phyloP scores from a whole-genome alignment of 805 yeast species.

The Cyberlindnera subsufficiens region DNA sequence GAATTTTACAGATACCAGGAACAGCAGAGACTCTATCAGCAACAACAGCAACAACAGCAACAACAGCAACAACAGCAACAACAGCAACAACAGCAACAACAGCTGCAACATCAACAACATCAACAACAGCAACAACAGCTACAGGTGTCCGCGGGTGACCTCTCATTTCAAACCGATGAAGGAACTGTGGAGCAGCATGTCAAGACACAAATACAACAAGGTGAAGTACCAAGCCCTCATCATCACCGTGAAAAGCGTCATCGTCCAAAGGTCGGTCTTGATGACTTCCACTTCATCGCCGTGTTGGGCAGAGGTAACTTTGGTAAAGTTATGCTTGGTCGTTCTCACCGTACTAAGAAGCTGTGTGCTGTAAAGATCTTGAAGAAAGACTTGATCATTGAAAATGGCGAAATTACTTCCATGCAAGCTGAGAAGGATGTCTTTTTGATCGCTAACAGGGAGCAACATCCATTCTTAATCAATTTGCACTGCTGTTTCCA shows the following conservation, averaged over 20 bases:
- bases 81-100: constrained; percentile 18
- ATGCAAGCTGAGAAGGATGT: constrained; percentile 93
- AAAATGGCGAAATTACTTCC: constrained; percentile 93
- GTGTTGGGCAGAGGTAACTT: constrained; percentile 98
- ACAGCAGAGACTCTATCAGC: constrained; percentile 6
- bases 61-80: constrained; percentile 18
- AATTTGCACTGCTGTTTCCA: constrained; percentile 94
- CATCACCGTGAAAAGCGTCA: constrained; percentile 26
- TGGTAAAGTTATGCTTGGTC: constrained; percentile 97
- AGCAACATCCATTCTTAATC: constrained; percentile 87
- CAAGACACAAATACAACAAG: constrained; percentile 1
- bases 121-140: constrained; percentile 19
- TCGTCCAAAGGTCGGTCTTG: constrained; percentile 80
- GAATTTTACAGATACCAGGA: constrained; percentile 4
- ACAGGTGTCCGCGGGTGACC: constrained; percentile 13
- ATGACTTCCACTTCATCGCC: constrained; percentile 90
- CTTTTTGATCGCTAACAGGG: constrained; percentile 74
- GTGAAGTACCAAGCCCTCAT: constrained; percentile 1
- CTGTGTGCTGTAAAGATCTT: constrained; percentile 94
- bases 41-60: constrained; percentile 12
- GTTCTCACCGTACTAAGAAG: constrained; percentile 73
- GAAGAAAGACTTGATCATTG: constrained; percentile 92
- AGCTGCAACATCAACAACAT: constrained; percentile 14
- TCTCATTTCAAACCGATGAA: constrained; percentile 14
- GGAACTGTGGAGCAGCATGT: constrained; percentile 6